phyloP scores from a whole-genome alignment of 2,329 filamentous ascomycete genomes.

The Dryadomyces sulphureus region DNA sequence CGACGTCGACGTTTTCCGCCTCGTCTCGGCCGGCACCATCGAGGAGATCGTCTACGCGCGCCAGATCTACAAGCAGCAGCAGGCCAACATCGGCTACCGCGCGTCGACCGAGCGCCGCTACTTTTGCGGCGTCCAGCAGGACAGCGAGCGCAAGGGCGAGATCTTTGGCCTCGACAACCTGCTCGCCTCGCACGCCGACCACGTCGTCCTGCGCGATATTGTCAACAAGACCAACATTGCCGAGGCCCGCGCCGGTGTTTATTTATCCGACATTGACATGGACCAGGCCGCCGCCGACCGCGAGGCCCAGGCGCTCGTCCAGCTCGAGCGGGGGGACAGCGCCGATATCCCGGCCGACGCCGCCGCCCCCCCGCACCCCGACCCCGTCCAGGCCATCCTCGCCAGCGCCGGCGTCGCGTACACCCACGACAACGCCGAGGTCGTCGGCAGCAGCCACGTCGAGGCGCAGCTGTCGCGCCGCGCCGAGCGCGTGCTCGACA shows the following conservation, averaged over 20 bases:
- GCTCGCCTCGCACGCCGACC: constrained; percentile 66
- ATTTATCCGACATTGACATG: constrained; percentile 62
- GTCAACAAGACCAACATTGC: constrained; percentile 98
- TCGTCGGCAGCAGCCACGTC: constrained; percentile 83
- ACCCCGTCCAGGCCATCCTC: constrained; percentile 80
- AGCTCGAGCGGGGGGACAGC: constrained; percentile 29
- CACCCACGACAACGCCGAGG: constrained; percentile 91
- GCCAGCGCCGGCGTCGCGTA: constrained; percentile 82
- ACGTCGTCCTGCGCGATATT: constrained; percentile 78
- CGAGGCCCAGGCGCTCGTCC: constrained; percentile 28
- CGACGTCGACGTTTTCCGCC: constrained; percentile 88
- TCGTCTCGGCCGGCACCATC: constrained; percentile 82
- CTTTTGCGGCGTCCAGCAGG: constrained; percentile 85
- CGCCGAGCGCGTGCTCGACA: constrained; percentile 44
- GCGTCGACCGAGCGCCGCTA: constrained; percentile 86
- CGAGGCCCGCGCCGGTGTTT: constrained; percentile 74
- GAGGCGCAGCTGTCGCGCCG: constrained; percentile 70
- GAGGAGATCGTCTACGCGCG: constrained; percentile 95
- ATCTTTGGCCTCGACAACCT: constrained; percentile 86
- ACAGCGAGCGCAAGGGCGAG: constrained; percentile 71
- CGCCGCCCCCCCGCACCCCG: constrained; percentile 30
- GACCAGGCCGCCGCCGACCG: constrained; percentile 43
- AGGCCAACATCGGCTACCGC: constrained; percentile 93
- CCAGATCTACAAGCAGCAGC: constrained; percentile 98
- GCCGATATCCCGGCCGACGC: not conserved